Evolutionary conservation across 2,329 filamentous ascomycete species (phyloP), one percentile per base, ranked within the genome.

Genomic region (Fusarium siculi): DNA sequence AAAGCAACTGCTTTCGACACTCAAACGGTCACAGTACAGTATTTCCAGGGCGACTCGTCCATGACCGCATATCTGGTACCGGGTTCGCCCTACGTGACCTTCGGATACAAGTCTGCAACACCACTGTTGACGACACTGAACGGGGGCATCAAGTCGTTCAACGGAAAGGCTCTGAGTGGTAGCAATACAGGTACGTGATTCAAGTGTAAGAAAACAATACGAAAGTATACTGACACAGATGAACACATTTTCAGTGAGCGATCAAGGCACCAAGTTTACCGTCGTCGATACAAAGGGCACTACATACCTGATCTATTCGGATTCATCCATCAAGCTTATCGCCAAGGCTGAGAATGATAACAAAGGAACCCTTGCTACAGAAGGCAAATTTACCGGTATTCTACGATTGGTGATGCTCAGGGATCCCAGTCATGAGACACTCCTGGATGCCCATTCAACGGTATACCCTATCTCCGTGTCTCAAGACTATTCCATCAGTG

Each of bases 171-270:
- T 6, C 2, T 57, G 8, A 28, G 7, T 4, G 9, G 12, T 7
- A 32, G n/a, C 0, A 15, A 10, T 25, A n/a, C 39, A 1, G 23
- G 54, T 47, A 9, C 3, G 54, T 21, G 19, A 3, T 5, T 25
- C 14, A 36, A 3, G 8, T 4, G 2, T 5, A n/a, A 2, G 5
- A 30, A 18, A 7, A 2, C 0, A 5, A 9, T 8, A 10, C 11
- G 2, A 34, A 28, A 2, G 9, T n/a, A 36, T 25, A 1, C 54
- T 57, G 9, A 57, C 19, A 0, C 2, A 8, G 23, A 19, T 7
- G 16, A 46, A 12, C 10, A 15, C 16, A 57, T 11, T 11, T 32
- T 2, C 12, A 57, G 40, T 28, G 14, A 46, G 40, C 5, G 9
- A 19, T 2, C 12, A 14, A 21, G 32, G 54, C 28, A 57, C 19